Base-by-base conservation (phyloP, 2,329 filamentous ascomycete genomes). In the Arthrobotrys conoides region DNA sequence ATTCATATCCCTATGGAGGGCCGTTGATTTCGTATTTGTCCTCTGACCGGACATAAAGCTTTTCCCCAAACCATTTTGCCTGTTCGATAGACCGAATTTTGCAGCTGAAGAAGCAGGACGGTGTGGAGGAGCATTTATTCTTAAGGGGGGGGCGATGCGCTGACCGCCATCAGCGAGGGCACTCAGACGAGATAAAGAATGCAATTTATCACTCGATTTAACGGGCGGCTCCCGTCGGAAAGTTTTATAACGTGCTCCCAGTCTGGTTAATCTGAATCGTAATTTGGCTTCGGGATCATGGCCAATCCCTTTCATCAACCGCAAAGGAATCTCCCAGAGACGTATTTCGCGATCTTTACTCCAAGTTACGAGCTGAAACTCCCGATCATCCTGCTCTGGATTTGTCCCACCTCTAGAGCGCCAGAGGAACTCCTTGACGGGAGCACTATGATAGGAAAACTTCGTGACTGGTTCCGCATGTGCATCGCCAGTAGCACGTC, bases 291-390 rank as follows among this genome's bases (percentile, higher is more conserved):
- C 75, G 2, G 82, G 80, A 55, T 82, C 81, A 33, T 82, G 82
- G 3, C 82, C 82, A 36, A 82, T 80, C 72, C 44, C 82, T 80
- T 64, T 69, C 80, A 80, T 84, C 78, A 49, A 53, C 69, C 27
- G 81, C 65, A 67, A 80, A 12, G 81, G 72, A 12, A 82, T 80
- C 41, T 90, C 90, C 83, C 97, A 92, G 30, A 97, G 87, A 61
- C 92, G 91, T 33, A 97, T 86, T 82, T 94, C 89, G 81, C 92
- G 92, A 83, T 97, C 95, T 61, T 92, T 91, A 27, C 94, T 94
- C 94, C 94, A 97, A 0, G 94, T 94, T 0, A 97, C 93, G 18
- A 97, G 87, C 84, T 97, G 94, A 80, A 97, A 97, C 66, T 97
- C 94, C 81, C 95, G 90, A 79, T 94, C 87, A 82, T 97, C 94